A percentile compares a stretch with the other conserved stretches of the same genome.
phyloP scores from a whole-genome alignment of 768 basidiomycete genomes.

The Obba rivulosa region DNA sequence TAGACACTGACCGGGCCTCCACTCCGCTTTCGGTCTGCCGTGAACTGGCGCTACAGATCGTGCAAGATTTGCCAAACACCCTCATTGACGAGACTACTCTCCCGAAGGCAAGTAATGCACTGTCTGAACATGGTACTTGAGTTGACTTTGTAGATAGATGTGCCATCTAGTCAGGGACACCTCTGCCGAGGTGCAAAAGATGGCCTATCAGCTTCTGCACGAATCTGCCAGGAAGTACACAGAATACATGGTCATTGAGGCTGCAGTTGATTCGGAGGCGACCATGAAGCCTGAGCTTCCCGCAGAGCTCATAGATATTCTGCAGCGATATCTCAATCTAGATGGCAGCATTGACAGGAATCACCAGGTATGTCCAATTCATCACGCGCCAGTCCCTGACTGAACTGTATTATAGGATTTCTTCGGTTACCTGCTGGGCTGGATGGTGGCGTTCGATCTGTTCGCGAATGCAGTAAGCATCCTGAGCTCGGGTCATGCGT shows the following conservation, averaged over 20 bases:
- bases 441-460: constrained; percentile 86
- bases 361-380: constrained; percentile 29
- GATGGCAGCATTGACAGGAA: constrained; percentile 33
- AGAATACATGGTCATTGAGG: constrained; percentile 81
- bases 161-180: constrained; percentile 70
- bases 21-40: constrained; percentile 62
- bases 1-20: constrained; percentile 30
- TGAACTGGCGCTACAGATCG: constrained; percentile 61
- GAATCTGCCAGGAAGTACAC: constrained; percentile 70
- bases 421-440: constrained; percentile 72
- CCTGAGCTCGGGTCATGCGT: not conserved
- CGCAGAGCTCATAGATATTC: constrained; percentile 54
- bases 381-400: not conserved
- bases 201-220: constrained; percentile 69
- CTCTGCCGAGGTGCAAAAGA: constrained; percentile 63
- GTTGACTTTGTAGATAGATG: constrained; percentile 45
- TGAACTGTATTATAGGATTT: constrained; percentile 27
- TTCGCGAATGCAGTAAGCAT: constrained; percentile 76
- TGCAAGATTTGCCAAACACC: constrained; percentile 58
- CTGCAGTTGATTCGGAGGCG: constrained; percentile 69
- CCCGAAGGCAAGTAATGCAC: constrained; percentile 41
- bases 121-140: not conserved
- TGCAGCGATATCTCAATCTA: constrained; percentile 43
- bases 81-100: constrained; percentile 62
- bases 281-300: constrained; percentile 54